These are phyloP conservation scores for Hypoxylon sp. DNA, from an alignment of 2,329 filamentous ascomycete genomes.

Conservation along the genomic window DNA sequence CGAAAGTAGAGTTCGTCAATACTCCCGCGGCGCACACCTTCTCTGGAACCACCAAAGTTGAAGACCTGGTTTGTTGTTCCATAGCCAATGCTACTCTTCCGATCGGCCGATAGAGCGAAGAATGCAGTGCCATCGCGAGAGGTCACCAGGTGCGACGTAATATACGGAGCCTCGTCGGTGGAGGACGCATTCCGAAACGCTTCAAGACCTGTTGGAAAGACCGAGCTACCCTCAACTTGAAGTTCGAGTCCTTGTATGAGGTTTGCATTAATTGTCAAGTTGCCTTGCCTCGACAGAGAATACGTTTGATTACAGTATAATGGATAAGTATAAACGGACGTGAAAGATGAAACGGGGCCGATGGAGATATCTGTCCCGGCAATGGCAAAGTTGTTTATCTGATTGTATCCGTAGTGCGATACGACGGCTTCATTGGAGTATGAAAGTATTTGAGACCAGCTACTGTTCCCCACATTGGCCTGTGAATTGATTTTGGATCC, in stretches of 20 bases:
- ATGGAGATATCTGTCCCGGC: conserved; percentile 22
- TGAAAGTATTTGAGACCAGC: conserved; percentile 31
- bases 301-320: conserved; percentile 64
- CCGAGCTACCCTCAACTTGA: conserved; percentile 47
- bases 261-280: conserved; percentile 52
- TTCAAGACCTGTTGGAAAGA: conserved; percentile 67
- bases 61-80: conserved; percentile 67
- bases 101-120: conserved; percentile 57
- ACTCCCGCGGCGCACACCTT: conserved; percentile 21
- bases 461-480: conserved; percentile 29
- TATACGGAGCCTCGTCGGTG: conserved; percentile 25
- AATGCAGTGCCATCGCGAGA: conserved; percentile 63
- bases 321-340: conserved; percentile 62
- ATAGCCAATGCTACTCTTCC: conserved; percentile 56
- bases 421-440: conserved; percentile 30
- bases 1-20: conserved; percentile 61
- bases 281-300: conserved; percentile 50
- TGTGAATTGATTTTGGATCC: conserved; percentile 59
- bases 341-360: conserved; percentile 39
- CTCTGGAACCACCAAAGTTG: conserved; percentile 56
- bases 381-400: conserved; percentile 39
- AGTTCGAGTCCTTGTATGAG: conserved; percentile 52
- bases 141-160: conserved; percentile 51
- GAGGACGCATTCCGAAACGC: conserved; percentile 54
- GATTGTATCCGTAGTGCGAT: conserved; percentile 30